Evolutionary conservation across 345 rosid genomes (phyloP).

Genomic region (Camelina sativa): DNA sequence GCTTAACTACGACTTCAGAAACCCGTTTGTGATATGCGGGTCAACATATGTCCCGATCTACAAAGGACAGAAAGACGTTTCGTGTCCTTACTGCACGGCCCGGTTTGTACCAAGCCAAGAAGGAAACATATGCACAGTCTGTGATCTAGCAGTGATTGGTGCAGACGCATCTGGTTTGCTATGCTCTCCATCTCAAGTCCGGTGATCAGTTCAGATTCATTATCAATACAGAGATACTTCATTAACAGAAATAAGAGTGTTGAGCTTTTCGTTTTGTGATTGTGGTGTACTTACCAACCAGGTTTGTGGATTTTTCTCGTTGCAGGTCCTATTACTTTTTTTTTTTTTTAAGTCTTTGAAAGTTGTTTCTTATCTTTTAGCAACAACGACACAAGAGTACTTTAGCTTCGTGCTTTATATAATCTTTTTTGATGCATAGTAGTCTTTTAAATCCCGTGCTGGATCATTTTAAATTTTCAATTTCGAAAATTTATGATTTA

Average conservation of each 20-base stretch:
- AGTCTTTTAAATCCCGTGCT: neutral
- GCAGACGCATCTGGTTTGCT: constrained; percentile 95
- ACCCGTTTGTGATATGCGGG: constrained; percentile 86
- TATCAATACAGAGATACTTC: neutral
- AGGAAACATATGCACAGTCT: constrained; percentile 74
- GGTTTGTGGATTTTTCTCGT: constrained; percentile 15
- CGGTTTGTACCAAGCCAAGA: constrained; percentile 77
- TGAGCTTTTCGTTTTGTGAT: constrained; percentile 8
- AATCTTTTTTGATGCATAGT: neutral
- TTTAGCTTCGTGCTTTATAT: constrained; percentile 9
- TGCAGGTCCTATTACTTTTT: neutral
- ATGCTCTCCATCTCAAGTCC: constrained; percentile 85
- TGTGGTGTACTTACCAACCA: constrained; percentile 7
- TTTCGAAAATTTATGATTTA: neutral
- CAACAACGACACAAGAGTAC: constrained; percentile 3
- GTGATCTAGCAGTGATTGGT: constrained; percentile 83
- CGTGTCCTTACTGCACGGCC: constrained; percentile 87
- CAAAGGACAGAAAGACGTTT: constrained; percentile 82
- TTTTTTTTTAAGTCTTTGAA: neutral
- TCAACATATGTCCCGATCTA: constrained; percentile 92
- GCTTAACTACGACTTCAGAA: constrained; percentile 89
- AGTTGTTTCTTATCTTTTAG: constrained; percentile 23
- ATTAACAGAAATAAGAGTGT: neutral
- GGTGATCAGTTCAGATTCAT: constrained; percentile 47
- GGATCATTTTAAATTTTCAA: neutral